A percentile compares a stretch with the other conserved stretches of the same genome.
Evolutionary conservation across 75 land plant genomes (phyloP).

Genomic region (Picea glauca): DNA sequence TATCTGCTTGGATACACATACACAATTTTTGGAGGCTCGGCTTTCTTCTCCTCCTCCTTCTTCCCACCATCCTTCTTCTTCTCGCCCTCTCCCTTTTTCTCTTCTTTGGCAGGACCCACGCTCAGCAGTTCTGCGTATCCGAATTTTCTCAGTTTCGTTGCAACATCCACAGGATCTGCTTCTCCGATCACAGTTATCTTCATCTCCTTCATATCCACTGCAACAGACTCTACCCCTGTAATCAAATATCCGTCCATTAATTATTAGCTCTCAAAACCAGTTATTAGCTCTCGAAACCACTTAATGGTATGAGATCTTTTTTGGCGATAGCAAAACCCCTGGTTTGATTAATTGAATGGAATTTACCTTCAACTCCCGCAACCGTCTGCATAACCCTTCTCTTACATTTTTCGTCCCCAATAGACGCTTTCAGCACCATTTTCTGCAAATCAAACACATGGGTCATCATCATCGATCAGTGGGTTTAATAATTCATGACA

Average conservation of each 20-base stretch:
- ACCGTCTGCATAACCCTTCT: neutral
- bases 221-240: slow-evolving; percentile 18
- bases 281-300: neutral
- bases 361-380: neutral
- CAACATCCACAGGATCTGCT: slow-evolving; percentile 19
- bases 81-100: slow-evolving; percentile 15
- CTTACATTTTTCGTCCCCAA: neutral
- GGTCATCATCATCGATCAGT: too few relatives aligned
- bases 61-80: slow-evolving; percentile 15
- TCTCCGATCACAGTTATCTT: slow-evolving; percentile 22
- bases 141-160: slow-evolving; percentile 17
- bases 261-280: too few relatives aligned
- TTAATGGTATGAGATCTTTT: neutral
- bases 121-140: slow-evolving; percentile 16
- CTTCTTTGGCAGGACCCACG: slow-evolving; percentile 43
- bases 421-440: neutral
- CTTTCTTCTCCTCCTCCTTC: neutral
- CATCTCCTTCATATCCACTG: slow-evolving; percentile 23
- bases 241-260: too few relatives aligned
- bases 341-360: neutral
- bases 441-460: neutral
- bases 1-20: too few relatives aligned
- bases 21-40: neutral
- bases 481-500: too few relatives aligned
- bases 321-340: too few relatives aligned